Evolutionary conservation across 2,329 filamentous ascomycete genomes (phyloP), one percentile per base, ranked within the genome.

Genomic region (Sporothrix euskadiensis): DNA sequence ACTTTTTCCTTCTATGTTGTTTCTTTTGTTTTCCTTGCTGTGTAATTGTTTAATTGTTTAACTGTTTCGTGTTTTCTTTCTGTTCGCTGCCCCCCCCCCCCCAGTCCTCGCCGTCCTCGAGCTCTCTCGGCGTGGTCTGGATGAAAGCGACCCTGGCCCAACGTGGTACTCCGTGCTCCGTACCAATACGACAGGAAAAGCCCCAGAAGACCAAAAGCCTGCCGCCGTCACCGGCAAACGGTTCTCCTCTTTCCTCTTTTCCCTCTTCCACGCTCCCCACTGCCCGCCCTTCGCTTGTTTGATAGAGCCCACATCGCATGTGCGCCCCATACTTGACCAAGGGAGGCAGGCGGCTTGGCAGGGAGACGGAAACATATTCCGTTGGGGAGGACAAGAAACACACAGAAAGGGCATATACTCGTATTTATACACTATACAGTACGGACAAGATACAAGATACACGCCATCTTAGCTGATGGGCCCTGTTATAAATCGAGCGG

Each of bases 301-400:
- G 39, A 47, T 65, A 65, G 39, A 65, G 39, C 61, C 61, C 61
- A 44, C 61, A 44, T 44, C 61, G 61, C 61, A 39, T 65, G 32
- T n/a, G 59, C 41, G 61, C 39, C 39, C 61, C 39, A 44, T 65
- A n/a, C 35, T 56, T 26, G 9, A 26, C 30, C 22, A 26, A 14
- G 52, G 52, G 52, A 22, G 22, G 19, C 16, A 19, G 47, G 47
- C 16, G 47, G 47, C 16, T n/a, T n/a, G 9, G 12, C 22, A 30
- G n/a, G 22, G 9, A 56, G 35, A 9, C 16, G 14, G 9, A 41
- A 8, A 41, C 32, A 39, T 35, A 35, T 8, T 35, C 35, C 35
- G 35, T 2, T 35, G 22, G 30, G 19, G 35, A 63, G 19, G 8
- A 56, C 52, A 3, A 30, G 52, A 12, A 14, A 26, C 35, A 6